Conservation (phyloP, 257 asterid species). For the Fraxinus pennsylvanica region DNA sequence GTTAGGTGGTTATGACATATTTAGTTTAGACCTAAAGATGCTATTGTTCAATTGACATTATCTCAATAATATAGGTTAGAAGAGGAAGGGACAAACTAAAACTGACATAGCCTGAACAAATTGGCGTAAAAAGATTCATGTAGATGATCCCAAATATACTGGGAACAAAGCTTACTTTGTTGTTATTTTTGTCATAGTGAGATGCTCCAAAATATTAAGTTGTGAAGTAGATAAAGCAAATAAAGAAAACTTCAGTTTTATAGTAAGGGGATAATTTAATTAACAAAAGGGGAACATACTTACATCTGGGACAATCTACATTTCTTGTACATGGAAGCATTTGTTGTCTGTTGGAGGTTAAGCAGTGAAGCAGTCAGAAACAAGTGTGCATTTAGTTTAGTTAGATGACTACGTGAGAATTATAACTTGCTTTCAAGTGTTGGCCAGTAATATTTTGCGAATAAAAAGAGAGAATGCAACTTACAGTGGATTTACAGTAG, state of each 20-base stretch:
- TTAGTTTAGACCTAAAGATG: neutral
- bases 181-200: neutral
- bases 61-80: neutral
- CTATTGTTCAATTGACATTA: neutral
- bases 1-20: neutral
- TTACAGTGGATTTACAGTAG: slow-evolving; percentile 55
- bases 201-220: neutral
- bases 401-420: neutral
- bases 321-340: slow-evolving; percentile 41
- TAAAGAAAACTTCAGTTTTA: neutral
- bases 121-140: neutral
- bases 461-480: slow-evolving; percentile 27
- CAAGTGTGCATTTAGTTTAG: slow-evolving; percentile 1
- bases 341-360: slow-evolving; percentile 36
- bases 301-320: slow-evolving; percentile 43
- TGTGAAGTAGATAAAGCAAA: neutral
- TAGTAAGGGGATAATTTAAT: neutral
- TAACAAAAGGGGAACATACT: slow-evolving; percentile 19
- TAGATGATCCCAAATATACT: neutral
- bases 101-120: neutral
- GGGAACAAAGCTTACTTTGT: neutral
- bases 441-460: neutral
- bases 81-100: neutral
- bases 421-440: slow-evolving; percentile 8
- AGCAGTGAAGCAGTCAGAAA: slow-evolving; percentile 29